A percentile compares a stretch with the other conserved stretches of the same genome.
Evolutionary conservation across 1,284 basidiomycete species (phyloP).

Genomic region (Papiliotrema flavescens): DNA sequence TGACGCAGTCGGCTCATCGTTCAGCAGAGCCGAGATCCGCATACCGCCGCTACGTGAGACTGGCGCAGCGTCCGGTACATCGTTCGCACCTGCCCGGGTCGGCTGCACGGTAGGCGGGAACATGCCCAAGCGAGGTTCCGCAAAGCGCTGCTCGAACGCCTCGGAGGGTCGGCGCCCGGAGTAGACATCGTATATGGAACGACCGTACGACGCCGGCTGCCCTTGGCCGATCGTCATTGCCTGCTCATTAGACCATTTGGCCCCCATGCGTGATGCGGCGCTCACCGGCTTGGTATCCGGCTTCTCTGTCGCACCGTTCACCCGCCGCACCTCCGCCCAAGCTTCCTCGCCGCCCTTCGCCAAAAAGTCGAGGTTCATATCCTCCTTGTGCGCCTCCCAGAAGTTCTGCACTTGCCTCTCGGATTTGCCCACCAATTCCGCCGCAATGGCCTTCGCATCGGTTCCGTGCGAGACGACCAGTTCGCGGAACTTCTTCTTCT

Average conservation of each 20-base stretch:
- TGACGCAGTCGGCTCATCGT: constrained; percentile 33
- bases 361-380: constrained; percentile 1
- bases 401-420: constrained; percentile 71
- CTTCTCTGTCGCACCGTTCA: not conserved
- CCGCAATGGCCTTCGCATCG: constrained; percentile 70
- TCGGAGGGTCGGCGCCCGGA: not conserved
- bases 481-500: constrained; percentile 58
- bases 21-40: constrained; percentile 41
- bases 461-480: constrained; percentile 67
- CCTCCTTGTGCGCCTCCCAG: constrained; percentile 53
- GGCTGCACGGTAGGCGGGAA: constrained; percentile 32
- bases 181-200: constrained; percentile 16
- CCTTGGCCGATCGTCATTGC: not conserved
- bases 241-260: not conserved
- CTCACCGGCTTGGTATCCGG: constrained; percentile 1
- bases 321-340: not conserved
- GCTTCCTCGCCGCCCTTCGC: not conserved
- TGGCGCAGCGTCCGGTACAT: constrained; percentile 6
- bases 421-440: constrained; percentile 73
- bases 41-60: constrained; percentile 35
- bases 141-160: constrained; percentile 2
- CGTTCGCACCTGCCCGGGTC: not conserved
- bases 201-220: not conserved
- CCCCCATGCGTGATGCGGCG: too few species aligned
- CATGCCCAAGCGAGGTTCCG: constrained; percentile 38